Conservation (phyloP, 129 eudicot species). For the Helianthus tuberosus region DNA sequence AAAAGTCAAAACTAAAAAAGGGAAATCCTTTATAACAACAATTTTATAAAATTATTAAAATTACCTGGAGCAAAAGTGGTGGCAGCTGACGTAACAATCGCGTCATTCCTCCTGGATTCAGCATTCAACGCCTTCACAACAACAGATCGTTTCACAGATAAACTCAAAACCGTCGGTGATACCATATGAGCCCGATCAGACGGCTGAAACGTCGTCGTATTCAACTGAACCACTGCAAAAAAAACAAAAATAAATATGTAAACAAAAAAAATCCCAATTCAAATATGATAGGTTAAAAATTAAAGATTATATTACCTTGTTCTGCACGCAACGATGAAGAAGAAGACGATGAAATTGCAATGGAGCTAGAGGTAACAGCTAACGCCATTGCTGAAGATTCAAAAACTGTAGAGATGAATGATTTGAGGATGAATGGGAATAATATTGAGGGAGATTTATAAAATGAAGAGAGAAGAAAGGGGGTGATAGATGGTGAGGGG, state of each 20-base stretch:
- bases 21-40: neutral
- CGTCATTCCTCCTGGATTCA: constrained; percentile 65
- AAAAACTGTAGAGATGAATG: constrained; percentile 3
- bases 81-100: constrained; percentile 74
- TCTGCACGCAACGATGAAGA: constrained; percentile 19
- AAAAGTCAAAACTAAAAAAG: neutral
- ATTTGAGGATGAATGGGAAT: constrained; percentile 9
- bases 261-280: neutral
- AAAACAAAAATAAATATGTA: neutral
- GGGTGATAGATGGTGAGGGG: constrained; percentile 30
- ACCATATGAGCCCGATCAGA: constrained; percentile 42
- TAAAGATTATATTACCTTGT: constrained; percentile 38
- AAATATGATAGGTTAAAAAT: neutral
- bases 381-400: constrained; percentile 42
- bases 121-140: constrained; percentile 64
- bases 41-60: constrained; percentile 2
- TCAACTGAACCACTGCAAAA: constrained; percentile 46
- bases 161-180: constrained; percentile 33
- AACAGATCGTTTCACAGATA: constrained; percentile 40
- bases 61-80: constrained; percentile 58
- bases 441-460: constrained; percentile 4
- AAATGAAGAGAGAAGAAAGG: constrained; percentile 23
- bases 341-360: constrained; percentile 44
- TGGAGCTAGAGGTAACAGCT: constrained; percentile 48
- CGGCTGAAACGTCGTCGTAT: constrained; percentile 56